phyloP scores from a whole-genome alignment of 495 filamentous ascomycete species.

The Terfezia claveryi region DNA sequence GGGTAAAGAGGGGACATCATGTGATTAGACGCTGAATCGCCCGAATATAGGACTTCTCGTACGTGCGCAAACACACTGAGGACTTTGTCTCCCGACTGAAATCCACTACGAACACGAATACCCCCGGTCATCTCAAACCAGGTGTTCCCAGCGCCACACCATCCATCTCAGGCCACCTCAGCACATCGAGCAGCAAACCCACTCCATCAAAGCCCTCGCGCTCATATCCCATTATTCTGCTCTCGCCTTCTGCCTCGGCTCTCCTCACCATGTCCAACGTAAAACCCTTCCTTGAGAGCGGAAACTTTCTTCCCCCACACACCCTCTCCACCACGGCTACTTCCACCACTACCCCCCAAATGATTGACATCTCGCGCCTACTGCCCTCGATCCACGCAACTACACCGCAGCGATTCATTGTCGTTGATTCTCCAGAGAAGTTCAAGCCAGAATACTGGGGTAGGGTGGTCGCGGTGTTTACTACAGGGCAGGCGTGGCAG shows the following conservation, averaged over 20 bases:
- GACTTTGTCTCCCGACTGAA: conserved; percentile 50
- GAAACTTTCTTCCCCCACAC: conserved; percentile 48
- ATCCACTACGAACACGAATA: conserved; percentile 19
- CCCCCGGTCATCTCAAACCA: background rate
- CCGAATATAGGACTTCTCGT: conserved; percentile 61
- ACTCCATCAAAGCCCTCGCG: conserved; percentile 23
- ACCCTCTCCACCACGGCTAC: conserved; percentile 28
- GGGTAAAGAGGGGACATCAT: no score
- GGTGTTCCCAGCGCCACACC: conserved; percentile 8
- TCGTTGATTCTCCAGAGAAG: conserved; percentile 76
- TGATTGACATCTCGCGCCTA: conserved; percentile 62
- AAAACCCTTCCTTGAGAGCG: conserved; percentile 78
- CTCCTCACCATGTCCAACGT: conserved; percentile 95
- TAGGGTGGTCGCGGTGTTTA: conserved; percentile 90
- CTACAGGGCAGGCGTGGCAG: conserved; percentile 94
- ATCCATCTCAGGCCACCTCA: conserved; percentile 20
- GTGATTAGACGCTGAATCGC: no score
- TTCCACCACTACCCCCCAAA: conserved; percentile 29
- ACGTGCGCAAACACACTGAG: conserved; percentile 69
- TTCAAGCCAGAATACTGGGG: conserved; percentile 98
- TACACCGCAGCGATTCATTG: conserved; percentile 71
- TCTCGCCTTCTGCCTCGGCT: conserved; percentile 93
- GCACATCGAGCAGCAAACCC: conserved; percentile 25
- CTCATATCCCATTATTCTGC: conserved; percentile 85
- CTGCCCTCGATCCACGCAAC: conserved; percentile 50